These are phyloP conservation scores for Penicillium canariense DNA, from an alignment of 495 filamentous ascomycete species.

Conservation along the genomic window DNA sequence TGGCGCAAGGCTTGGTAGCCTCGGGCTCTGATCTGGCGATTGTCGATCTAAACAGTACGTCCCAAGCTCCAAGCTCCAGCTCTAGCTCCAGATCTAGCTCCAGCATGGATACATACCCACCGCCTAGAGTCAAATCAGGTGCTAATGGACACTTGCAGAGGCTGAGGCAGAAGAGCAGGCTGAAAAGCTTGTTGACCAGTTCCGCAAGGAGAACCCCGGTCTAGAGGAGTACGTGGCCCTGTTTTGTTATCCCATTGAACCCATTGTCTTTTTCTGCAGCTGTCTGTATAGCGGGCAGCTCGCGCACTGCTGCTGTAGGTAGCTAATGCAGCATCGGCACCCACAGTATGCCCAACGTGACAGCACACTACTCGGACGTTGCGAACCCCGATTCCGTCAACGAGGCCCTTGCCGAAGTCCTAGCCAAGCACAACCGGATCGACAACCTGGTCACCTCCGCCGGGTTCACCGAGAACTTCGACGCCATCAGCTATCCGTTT, in stretches of 20 bases:
- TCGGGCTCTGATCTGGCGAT: constrained; percentile 88
- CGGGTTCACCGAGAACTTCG: constrained; percentile 94
- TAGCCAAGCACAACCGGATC: constrained; percentile 70
- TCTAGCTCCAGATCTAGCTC: background rate
- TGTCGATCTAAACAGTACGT: constrained; percentile 87
- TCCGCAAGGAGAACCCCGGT: constrained; percentile 73
- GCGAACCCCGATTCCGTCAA: constrained; percentile 74
- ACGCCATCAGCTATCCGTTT: constrained; percentile 81
- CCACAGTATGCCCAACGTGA: constrained; percentile 71
- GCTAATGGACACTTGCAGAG: constrained; percentile 47
- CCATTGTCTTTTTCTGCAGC: background rate
- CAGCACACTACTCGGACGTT: constrained; percentile 87
- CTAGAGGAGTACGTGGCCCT: constrained; percentile 60
- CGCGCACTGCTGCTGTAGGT: background rate
- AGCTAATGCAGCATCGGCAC: background rate
- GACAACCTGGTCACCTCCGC: constrained; percentile 94
- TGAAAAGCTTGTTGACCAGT: constrained; percentile 65
- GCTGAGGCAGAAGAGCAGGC: constrained; percentile 82
- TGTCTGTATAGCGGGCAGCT: background rate
- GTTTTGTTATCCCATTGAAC: background rate
- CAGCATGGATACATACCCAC: background rate
- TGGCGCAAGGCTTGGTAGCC: constrained; percentile 83
- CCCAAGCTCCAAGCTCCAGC: background rate
- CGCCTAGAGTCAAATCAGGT: background rate
- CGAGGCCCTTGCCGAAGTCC: constrained; percentile 64